These are phyloP conservation scores for Psophocarpus tetragonolobus DNA, from an alignment of 306 rosid genomes.

Conservation along the genomic window DNA sequence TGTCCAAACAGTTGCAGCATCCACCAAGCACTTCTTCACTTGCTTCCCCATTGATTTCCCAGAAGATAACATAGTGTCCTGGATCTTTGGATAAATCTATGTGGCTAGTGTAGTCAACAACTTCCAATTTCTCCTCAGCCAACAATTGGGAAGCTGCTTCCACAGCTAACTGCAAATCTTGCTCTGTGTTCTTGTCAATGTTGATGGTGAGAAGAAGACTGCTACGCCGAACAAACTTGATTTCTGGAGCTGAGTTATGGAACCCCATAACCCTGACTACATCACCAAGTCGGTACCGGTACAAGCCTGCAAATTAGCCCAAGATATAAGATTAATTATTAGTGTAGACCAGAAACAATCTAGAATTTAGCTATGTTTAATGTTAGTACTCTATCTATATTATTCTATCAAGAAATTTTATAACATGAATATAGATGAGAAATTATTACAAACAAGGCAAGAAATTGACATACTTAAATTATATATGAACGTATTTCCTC, in stretches of 20 bases:
- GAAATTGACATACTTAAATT: background rate
- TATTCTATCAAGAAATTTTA: background rate
- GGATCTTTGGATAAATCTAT: constrained; percentile 66
- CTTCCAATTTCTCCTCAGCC: constrained; percentile 68
- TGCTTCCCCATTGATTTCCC: constrained; percentile 80
- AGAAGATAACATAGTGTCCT: constrained; percentile 85
- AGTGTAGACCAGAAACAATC: background rate
- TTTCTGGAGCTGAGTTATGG: constrained; percentile 77
- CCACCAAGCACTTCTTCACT: constrained; percentile 62
- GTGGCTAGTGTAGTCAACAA: constrained; percentile 77
- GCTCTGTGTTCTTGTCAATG: constrained; percentile 92
- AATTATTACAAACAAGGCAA: background rate
- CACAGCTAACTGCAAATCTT: constrained; percentile 72
- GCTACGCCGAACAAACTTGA: constrained; percentile 66
- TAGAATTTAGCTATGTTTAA: background rate
- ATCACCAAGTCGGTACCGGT: constrained; percentile 86
- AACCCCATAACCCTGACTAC: constrained; percentile 76
- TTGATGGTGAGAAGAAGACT: constrained; percentile 68
- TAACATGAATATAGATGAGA: background rate
- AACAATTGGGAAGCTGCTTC: constrained; percentile 60
- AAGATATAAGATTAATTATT: background rate
- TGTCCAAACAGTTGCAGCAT: constrained; percentile 78
- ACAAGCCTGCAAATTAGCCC: constrained; percentile 61
- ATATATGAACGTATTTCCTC: background rate
- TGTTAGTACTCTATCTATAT: background rate